phyloP scores from a whole-genome alignment of 2,329 filamentous ascomycete species.

The Colletotrichum theobromicola region DNA sequence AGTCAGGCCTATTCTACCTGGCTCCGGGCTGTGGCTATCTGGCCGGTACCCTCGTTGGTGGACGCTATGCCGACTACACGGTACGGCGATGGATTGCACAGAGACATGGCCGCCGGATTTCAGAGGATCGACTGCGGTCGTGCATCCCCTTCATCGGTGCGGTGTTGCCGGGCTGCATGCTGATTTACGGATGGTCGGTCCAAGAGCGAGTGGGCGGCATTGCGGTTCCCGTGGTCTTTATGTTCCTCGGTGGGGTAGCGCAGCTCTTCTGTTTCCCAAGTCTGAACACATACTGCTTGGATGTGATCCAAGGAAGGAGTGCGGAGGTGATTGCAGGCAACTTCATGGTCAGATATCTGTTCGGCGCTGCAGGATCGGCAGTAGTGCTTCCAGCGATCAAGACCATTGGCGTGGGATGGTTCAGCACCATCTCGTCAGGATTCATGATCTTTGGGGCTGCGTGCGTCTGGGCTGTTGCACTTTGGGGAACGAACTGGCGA shows the following conservation, averaged over 20 bases:
- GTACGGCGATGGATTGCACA: conserved; percentile 65
- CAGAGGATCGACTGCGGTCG: conserved; percentile 72
- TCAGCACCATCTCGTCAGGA: conserved; percentile 67
- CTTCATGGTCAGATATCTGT: conserved; percentile 78
- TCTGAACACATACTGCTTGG: conserved; percentile 61
- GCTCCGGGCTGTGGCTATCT: conserved; percentile 73
- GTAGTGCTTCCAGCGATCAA: conserved; percentile 78
- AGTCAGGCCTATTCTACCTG: conserved; percentile 73
- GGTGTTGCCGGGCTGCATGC: conserved; percentile 66
- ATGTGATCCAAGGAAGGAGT: conserved; percentile 18
- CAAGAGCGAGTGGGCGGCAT: conserved; percentile 32
- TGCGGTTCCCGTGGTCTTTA: conserved; percentile 64
- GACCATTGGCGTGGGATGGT: conserved; percentile 80
- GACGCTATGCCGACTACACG: conserved; percentile 68
- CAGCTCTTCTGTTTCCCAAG: conserved; percentile 74
- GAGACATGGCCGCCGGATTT: conserved; percentile 60
- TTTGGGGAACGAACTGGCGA: conserved; percentile 13
- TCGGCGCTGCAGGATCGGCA: conserved; percentile 73
- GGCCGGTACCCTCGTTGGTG: conserved; percentile 69
- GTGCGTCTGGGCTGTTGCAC: conserved; percentile 10
- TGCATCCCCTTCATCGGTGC: conserved; percentile 64
- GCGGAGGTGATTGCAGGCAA: conserved; percentile 66
- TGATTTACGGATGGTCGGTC: conserved; percentile 68
- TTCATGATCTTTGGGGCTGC: conserved; percentile 24
- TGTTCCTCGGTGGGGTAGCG: conserved; percentile 72